phyloP scores from a whole-genome alignment of 148 eudicot genomes.

The Simmondsia chinensis region DNA sequence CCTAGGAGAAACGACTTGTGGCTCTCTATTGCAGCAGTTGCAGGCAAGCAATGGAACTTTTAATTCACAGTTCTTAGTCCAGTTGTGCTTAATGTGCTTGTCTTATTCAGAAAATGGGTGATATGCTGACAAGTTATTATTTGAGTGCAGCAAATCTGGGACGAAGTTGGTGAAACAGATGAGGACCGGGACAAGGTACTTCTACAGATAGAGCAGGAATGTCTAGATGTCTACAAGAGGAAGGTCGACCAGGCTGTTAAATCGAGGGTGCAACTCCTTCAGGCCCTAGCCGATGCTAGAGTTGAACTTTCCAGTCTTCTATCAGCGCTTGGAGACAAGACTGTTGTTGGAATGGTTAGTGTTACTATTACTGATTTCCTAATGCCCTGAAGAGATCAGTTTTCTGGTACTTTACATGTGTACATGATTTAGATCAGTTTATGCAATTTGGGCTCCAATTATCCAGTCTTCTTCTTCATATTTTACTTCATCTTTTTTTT shows the following conservation, averaged over 20 bases:
- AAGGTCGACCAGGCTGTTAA: constrained; percentile 92
- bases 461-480: neutral
- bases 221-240: constrained; percentile 93
- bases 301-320: constrained; percentile 67
- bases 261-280: constrained; percentile 84
- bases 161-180: constrained; percentile 95
- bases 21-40: constrained; percentile 70
- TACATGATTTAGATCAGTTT: neutral
- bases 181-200: constrained; percentile 97
- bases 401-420: no score
- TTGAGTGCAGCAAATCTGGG: constrained; percentile 84
- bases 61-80: neutral
- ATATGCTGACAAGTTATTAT: constrained; percentile 1
- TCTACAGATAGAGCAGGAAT: constrained; percentile 86
- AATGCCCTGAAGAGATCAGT: no score
- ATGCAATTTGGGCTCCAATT: neutral
- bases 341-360: constrained; percentile 65
- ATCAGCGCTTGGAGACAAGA: constrained; percentile 87
- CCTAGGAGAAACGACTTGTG: constrained; percentile 63
- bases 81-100: no score
- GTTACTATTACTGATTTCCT: neutral
- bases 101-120: neutral
- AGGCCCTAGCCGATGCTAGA: constrained; percentile 78
- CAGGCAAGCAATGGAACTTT: constrained; percentile 43
- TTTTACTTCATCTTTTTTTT: neutral